phyloP scores from a whole-genome alignment of 306 rosid genomes.

The Gastrolobium villosum region DNA sequence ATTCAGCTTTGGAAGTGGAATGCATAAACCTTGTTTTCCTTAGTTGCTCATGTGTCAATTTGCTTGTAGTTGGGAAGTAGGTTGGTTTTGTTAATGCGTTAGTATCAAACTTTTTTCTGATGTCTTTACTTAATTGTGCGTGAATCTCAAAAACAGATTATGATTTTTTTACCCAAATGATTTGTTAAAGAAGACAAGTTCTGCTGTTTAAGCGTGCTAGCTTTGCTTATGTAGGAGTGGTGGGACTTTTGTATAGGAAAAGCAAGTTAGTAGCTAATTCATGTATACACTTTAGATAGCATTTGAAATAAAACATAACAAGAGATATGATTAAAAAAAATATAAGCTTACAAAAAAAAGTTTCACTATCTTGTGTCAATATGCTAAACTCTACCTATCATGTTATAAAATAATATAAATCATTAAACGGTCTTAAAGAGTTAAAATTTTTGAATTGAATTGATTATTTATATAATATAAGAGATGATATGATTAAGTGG shows the following conservation, averaged over 20 bases:
- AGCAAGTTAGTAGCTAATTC: neutral
- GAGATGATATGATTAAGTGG: too few species aligned
- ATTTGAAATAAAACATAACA: too few species aligned
- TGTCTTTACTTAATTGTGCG: neutral
- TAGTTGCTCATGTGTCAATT: constrained; percentile 51
- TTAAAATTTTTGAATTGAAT: too few species aligned
- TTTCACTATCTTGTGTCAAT: too few species aligned
- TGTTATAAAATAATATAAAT: too few species aligned
- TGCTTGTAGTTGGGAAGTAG: constrained; percentile 37
- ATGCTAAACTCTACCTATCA: too few species aligned
- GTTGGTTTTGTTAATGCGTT: constrained; percentile 44
- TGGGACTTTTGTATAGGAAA: neutral
- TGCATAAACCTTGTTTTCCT: constrained; percentile 45
- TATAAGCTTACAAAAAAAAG: too few species aligned
- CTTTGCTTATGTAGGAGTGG: constrained; percentile 1
- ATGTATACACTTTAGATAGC: too few species aligned
- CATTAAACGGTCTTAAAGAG: too few species aligned
- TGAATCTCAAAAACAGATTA: constrained; percentile 11
- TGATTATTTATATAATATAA: too few species aligned
- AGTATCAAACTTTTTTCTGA: constrained; percentile 33
- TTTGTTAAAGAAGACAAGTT: neutral
- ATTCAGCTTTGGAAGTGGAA: constrained; percentile 35
- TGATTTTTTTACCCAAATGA: constrained; percentile 38
- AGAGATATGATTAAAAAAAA: too few species aligned
- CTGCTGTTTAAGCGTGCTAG: neutral